Evolutionary conservation across 164 flowering plant species (phyloP).

Genomic region (Chimonanthus salicifolius): DNA sequence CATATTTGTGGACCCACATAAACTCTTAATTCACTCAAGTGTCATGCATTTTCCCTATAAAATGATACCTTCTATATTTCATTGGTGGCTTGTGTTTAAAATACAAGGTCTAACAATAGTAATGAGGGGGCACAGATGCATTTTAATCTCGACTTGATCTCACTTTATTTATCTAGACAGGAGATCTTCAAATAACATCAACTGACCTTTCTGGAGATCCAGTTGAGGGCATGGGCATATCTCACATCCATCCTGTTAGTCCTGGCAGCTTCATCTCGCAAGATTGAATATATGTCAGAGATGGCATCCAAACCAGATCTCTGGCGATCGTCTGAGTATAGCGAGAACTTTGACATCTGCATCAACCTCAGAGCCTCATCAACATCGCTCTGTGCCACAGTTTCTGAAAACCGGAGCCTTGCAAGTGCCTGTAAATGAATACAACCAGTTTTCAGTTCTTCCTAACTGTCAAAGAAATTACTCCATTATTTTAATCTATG

Average conservation of each 20-base stretch:
- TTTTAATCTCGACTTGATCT: no score
- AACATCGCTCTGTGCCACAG: constrained; percentile 96
- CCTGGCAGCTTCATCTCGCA: constrained; percentile 96
- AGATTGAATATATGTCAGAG: constrained; percentile 88
- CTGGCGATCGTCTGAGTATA: constrained; percentile 91
- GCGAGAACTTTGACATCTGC: constrained; percentile 98
- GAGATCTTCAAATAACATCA: not conserved
- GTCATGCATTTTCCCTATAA: no score
- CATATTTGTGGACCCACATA: no score
- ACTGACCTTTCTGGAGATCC: constrained; percentile 97
- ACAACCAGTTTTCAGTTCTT: not conserved
- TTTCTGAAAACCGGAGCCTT: constrained; percentile 87
- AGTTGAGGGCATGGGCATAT: constrained; percentile 90
- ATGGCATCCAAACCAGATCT: constrained; percentile 95
- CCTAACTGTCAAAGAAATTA: not conserved
- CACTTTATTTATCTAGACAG: not conserved
- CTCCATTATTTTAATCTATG: no score
- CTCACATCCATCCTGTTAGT: constrained; percentile 62
- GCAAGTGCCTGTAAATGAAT: constrained; percentile 69
- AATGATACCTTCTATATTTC: no score
- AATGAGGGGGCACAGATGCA: no score
- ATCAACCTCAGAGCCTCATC: constrained; percentile 96
- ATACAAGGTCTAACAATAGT: no score
- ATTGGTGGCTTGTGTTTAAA: no score
- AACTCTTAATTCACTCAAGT: no score